A percentile compares a stretch with the other conserved stretches of the same genome.
Conservation (phyloP, 805 yeast genomes). For the Ogataea corticis region DNA sequence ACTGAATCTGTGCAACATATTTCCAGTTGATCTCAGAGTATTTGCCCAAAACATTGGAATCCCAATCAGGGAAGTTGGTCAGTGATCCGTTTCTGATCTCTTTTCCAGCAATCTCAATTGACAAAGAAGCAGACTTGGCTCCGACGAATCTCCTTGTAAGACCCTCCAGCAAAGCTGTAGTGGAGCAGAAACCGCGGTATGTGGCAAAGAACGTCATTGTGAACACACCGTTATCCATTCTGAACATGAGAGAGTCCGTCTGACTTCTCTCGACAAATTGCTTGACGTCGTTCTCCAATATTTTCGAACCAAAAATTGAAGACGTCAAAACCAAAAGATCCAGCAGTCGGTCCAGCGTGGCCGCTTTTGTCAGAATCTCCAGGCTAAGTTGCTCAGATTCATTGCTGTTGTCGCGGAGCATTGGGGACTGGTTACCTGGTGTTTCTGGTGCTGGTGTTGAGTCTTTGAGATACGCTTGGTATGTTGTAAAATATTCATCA, state of each 20-base stretch:
- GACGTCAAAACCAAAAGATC: slow-evolving; percentile 78
- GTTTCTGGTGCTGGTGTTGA: not conserved
- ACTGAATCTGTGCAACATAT: slow-evolving; percentile 72
- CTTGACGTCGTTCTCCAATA: slow-evolving; percentile 45
- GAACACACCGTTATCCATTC: slow-evolving; percentile 63
- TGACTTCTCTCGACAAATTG: slow-evolving; percentile 28
- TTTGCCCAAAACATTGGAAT: slow-evolving; percentile 37
- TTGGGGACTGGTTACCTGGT: not conserved
- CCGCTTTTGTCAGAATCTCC: slow-evolving; percentile 50
- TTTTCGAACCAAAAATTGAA: slow-evolving; percentile 50
- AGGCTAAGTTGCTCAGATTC: slow-evolving; percentile 14
- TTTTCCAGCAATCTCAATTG: slow-evolving; percentile 39
- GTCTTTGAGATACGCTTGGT: slow-evolving; percentile 27
- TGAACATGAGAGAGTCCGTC: slow-evolving; percentile 35
- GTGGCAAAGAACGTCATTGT: slow-evolving; percentile 71
- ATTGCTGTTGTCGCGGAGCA: slow-evolving; percentile 1
- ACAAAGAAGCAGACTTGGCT: slow-evolving; percentile 59
- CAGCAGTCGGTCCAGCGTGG: slow-evolving; percentile 71
- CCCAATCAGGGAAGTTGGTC: slow-evolving; percentile 56
- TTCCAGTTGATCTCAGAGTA: slow-evolving; percentile 55
- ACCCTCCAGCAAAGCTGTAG: slow-evolving; percentile 51
- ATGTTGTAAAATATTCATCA: slow-evolving; percentile 31
- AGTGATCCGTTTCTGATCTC: not conserved
- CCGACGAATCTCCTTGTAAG: slow-evolving; percentile 58
- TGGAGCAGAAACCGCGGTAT: slow-evolving; percentile 64